Evolutionary conservation across 192 early-diverging fungal species (phyloP), one percentile per base, ranked within the genome.

Genomic region (Lunasporangiospora selenospora): DNA sequence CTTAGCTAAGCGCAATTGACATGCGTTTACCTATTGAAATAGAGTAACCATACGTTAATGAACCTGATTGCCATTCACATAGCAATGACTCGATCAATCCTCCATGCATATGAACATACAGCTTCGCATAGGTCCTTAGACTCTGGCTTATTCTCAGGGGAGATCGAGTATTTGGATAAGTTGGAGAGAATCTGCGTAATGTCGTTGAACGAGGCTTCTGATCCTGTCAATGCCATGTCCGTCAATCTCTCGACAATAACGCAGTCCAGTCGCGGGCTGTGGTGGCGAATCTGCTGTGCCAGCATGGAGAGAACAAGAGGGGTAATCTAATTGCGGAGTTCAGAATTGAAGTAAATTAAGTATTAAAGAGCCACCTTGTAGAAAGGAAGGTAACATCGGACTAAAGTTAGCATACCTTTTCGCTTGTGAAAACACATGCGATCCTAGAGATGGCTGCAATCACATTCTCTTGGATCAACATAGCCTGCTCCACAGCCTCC

Each of bases 251-350:
- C 57, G 18, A 89, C 76, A 26, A 85, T 77, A 0, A 85, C 70
- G 19, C 76, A 75, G 16, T 65, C 78, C 32, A 88, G 46, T 7
- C 80, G 57, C 6, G 78, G 46, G 43, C 77, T 75, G 29, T 77
- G 53, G 42, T 82, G 78, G 34, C 81, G 83, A 42, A 86, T 79
- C 37, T 87, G 84, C 56, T 83, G 83, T 24, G 84, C 52, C 53
- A 92, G 75, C 79, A 87, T 86, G n/a, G 86, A 87, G 13, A 88
- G 81, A 24, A 83, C 83, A 44, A 79, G 62, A 6, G 82, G 73
- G 6, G 87, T 85, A 47, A 86, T 83, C 84, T 86, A 73, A 37
- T 29, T 31, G 34, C n/a, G 18, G n/a, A n/a, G n/a, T n/a, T n/a
- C n/a, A n/a, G n/a, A n/a, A n/a, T n/a, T n/a, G n/a, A n/a, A n/a